These are phyloP conservation scores for Diaporthe sp. DNA, from an alignment of 2,329 filamentous ascomycete genomes.

Conservation along the genomic window DNA sequence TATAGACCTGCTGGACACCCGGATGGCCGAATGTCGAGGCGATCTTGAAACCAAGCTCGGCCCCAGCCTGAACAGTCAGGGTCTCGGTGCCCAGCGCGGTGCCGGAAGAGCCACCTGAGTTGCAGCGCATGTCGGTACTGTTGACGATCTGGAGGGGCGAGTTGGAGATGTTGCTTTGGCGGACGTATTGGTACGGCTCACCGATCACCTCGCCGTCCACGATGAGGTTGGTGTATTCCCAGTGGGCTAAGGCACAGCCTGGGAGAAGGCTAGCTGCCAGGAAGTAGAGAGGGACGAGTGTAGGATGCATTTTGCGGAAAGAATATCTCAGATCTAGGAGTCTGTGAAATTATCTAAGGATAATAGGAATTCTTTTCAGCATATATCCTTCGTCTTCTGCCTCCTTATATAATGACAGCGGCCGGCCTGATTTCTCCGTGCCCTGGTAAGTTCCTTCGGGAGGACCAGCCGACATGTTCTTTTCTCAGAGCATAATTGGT, in stretches of 20 bases:
- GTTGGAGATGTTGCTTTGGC: slow-evolving; percentile 1
- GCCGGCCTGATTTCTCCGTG: neutral
- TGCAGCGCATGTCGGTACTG: slow-evolving; percentile 10
- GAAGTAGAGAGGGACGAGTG: neutral
- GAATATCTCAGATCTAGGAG: no score
- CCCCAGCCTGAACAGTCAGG: neutral
- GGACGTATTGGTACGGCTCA: neutral
- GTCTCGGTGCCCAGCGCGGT: neutral
- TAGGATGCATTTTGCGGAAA: neutral
- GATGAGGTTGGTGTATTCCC: slow-evolving; percentile 11
- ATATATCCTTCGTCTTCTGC: neutral
- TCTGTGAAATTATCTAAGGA: no score
- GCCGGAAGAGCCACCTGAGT: neutral
- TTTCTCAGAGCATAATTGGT: neutral
- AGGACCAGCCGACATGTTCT: neutral
- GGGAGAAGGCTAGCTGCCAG: neutral
- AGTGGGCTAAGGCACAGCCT: neutral
- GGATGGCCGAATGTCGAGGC: slow-evolving; percentile 3
- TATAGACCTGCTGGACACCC: slow-evolving; percentile 1
- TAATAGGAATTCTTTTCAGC: no score
- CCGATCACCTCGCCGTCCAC: slow-evolving; percentile 5
- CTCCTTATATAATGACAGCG: neutral
- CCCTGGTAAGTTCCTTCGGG: neutral
- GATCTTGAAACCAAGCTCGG: slow-evolving; percentile 12
- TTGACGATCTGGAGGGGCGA: neutral